phyloP scores from a whole-genome alignment of 2,329 filamentous ascomycete species.

The Xylaria sp. region DNA sequence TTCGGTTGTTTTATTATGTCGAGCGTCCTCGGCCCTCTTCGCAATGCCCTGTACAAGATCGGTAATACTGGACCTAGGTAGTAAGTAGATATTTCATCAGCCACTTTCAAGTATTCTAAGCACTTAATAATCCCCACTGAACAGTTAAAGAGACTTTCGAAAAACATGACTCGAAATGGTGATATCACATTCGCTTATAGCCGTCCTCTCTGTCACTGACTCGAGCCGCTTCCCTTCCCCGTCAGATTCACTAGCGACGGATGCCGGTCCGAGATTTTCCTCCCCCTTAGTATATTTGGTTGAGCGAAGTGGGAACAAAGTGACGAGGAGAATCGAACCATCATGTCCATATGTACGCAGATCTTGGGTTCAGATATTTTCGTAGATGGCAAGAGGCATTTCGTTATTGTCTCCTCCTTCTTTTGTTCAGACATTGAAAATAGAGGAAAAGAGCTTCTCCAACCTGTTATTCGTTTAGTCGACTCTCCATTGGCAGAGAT shows the following conservation, averaged over 20 bases:
- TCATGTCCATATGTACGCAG: neutral
- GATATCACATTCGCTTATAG: too few relatives aligned
- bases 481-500: neutral
- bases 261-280: neutral
- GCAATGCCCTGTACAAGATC: neutral
- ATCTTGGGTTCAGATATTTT: neutral
- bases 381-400: neutral
- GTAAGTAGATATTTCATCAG: neutral
- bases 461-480: neutral
- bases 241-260: neutral
- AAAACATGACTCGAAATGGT: too few relatives aligned
- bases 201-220: too few relatives aligned
- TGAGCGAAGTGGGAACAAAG: neutral
- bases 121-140: too few relatives aligned
- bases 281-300: neutral
- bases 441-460: neutral
- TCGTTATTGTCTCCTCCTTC: neutral
- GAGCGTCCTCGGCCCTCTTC: too few relatives aligned
- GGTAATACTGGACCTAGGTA: too few relatives aligned
- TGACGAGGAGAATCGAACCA: conserved; percentile 5
- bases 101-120: neutral
- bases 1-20: too few relatives aligned
- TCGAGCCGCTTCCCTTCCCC: neutral
- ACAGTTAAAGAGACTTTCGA: too few relatives aligned
- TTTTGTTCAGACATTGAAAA: neutral